Conservation (phyloP, 2,329 filamentous ascomycete genomes). For the Ceratocystis huliohia region DNA sequence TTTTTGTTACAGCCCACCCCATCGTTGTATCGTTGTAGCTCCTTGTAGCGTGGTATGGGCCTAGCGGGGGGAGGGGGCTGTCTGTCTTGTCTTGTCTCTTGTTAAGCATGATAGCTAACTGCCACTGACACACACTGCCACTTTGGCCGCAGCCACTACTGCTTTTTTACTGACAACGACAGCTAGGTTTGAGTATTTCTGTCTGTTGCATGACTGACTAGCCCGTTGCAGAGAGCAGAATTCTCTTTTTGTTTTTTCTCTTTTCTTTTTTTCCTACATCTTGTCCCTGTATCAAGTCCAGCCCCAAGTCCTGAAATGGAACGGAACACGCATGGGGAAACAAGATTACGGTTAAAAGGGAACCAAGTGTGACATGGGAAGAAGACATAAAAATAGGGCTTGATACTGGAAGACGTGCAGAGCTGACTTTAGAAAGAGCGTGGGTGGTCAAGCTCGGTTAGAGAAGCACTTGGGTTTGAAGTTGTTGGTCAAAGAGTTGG, state of each 20-base stretch:
- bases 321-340: background rate
- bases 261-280: too few relatives aligned
- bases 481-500: background rate
- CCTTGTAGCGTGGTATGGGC: background rate
- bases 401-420: background rate
- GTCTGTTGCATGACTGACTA: background rate
- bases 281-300: conserved; percentile 2
- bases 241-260: too few relatives aligned
- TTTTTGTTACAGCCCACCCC: background rate
- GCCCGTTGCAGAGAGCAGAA: background rate
- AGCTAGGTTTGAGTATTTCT: background rate
- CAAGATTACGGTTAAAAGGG: background rate
- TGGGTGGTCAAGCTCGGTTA: background rate
- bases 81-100: background rate
- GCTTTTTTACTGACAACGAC: background rate
- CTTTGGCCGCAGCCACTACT: background rate
- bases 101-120: background rate
- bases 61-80: too few relatives aligned
- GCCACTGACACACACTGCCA: too few relatives aligned
- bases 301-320: background rate
- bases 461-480: background rate
- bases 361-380: background rate
- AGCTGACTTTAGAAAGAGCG: background rate
- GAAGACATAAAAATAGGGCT: background rate
- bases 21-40: background rate